Evolutionary conservation across 257 asterid species (phyloP), one percentile per base, ranked within the genome.

Genomic region (Solanum sejunctum): DNA sequence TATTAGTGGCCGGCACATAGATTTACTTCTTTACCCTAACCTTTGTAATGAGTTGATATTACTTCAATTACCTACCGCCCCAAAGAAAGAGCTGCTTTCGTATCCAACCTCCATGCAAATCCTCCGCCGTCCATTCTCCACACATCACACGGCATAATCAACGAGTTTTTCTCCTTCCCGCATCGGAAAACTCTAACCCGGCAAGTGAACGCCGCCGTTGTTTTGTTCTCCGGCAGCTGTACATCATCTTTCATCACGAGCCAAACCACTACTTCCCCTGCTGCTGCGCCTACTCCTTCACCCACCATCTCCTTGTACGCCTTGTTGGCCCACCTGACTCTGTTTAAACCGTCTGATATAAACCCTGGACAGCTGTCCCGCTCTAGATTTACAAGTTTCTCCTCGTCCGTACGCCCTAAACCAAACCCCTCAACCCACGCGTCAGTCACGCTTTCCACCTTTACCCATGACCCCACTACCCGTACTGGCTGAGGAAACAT

Each of bases 51-150:
- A 51, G 82, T 26, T 26, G 63, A 77, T 77, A 51, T 77, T 77
- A 77, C 67, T 52, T 86, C 3, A 7, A 8, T 71, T 3, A 21
- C 15, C 23, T 63, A 90, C 73, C 91, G 89, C 17, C 92, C 93
- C 89, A 91, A 81, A 20, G 93, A 86, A 12, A 95, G 95, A 8
- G 98, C 98, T 23, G 97, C 98, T 13, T 89, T 73, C 1, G 92
- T 92, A 84, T 95, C 99, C 45, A 95, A 91, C 86, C 98, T 92
- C 99, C 99, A 95, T 92, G 97, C 97, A 93, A 91, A 92, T 73
- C 96, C 96, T 80, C 98, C 98, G 39, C 91, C 83, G 5, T 88
- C 94, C 98, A 95, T 88, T 64, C 95, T 91, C 98, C 98, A 95
- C 52, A 90, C 99, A 80, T 95, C 99, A 21, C 99, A 94, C 61